Conservation (phyloP, 208 protist species). For the Crithidia thermophila region DNA sequence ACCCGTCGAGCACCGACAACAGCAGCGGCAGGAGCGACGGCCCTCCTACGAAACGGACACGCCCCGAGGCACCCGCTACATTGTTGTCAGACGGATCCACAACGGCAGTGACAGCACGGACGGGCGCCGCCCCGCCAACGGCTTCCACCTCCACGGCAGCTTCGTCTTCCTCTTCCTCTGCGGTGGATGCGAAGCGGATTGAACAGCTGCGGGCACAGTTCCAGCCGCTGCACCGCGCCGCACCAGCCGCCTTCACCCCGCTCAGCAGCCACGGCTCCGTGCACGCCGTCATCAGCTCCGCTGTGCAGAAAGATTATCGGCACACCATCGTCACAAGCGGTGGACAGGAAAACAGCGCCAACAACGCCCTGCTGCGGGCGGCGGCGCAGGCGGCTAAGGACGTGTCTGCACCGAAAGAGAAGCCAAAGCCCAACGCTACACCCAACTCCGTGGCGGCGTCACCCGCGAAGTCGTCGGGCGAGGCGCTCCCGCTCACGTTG, state of each 20-base stretch:
- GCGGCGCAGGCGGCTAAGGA: slow-evolving; percentile 24
- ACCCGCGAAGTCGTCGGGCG: too few species aligned
- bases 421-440: too few species aligned
- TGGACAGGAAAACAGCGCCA: background rate
- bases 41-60: background rate
- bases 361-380: slow-evolving; percentile 26
- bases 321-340: slow-evolving; percentile 13
- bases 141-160: background rate
- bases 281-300: slow-evolving; percentile 25
- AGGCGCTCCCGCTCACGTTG: slow-evolving; percentile 22
- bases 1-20: too few species aligned
- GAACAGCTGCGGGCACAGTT: slow-evolving; percentile 36
- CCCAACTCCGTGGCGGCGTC: too few species aligned
- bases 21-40: too few species aligned
- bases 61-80: too few species aligned
- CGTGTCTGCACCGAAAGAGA: background rate
- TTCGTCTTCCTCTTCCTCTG: background rate
- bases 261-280: slow-evolving; percentile 10
- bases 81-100: too few species aligned
- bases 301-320: slow-evolving; percentile 14
- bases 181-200: slow-evolving; percentile 18
- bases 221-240: slow-evolving; percentile 31
- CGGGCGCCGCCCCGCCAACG: too few species aligned
- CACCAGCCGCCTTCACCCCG: slow-evolving; percentile 30
- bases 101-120: too few species aligned